Evolutionary conservation across 805 yeast genomes (phyloP).

Genomic region (Torulaspora quercuum): DNA sequence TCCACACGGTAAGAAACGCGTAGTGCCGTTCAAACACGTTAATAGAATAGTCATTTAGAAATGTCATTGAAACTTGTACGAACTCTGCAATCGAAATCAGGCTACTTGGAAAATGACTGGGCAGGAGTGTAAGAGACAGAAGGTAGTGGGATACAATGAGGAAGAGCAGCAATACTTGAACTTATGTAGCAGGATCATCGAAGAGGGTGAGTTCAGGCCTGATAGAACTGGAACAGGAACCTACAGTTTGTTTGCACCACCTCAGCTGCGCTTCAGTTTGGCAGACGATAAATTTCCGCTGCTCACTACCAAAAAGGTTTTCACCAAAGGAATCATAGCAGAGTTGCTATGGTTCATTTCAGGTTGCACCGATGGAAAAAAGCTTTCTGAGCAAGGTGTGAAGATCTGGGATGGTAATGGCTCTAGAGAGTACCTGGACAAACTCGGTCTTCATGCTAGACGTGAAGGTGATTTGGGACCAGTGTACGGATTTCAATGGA

Average conservation of each 20-base stretch:
- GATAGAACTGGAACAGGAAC: slow-evolving; percentile 99
- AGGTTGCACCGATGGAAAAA: slow-evolving; percentile 86
- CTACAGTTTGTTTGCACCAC: slow-evolving; percentile 86
- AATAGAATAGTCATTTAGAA: too few species aligned
- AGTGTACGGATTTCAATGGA: slow-evolving; percentile 98
- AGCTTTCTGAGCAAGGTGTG: slow-evolving; percentile 77
- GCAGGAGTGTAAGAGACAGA: slow-evolving; percentile 9
- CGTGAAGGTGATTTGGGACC: slow-evolving; percentile 96
- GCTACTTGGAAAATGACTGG: slow-evolving; percentile 13
- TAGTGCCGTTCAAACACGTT: too few species aligned
- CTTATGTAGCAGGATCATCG: slow-evolving; percentile 69
- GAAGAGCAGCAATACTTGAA: slow-evolving; percentile 88
- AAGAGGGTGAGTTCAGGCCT: slow-evolving; percentile 84
- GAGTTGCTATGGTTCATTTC: slow-evolving; percentile 91
- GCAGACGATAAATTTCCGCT: slow-evolving; percentile 75
- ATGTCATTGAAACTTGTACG: too few species aligned
- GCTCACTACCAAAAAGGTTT: slow-evolving; percentile 89
- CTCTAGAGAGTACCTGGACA: slow-evolving; percentile 83
- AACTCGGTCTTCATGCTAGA: slow-evolving; percentile 72
- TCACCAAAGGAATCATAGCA: slow-evolving; percentile 80
- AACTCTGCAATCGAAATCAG: too few species aligned
- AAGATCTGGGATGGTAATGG: slow-evolving; percentile 99
- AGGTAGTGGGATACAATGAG: slow-evolving; percentile 30
- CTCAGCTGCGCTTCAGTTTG: slow-evolving; percentile 81
- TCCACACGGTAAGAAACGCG: too few species aligned